phyloP scores from a whole-genome alignment of 2,329 filamentous ascomycete genomes.

The Calonectria leucothoes region DNA sequence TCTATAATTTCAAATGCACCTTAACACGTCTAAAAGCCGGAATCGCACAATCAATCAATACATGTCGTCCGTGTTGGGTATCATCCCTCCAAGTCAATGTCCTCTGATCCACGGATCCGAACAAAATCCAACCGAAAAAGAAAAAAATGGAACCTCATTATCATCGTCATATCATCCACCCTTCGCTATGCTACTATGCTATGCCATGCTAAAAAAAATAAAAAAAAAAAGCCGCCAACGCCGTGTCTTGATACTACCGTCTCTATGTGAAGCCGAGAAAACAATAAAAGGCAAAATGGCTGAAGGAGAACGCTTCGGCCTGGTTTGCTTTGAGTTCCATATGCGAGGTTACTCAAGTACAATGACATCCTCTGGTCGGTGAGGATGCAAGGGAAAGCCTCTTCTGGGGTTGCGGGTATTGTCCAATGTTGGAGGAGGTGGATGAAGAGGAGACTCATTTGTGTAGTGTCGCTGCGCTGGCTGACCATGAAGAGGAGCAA shows the following conservation, averaged over 20 bases:
- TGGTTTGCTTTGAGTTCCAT: neutral
- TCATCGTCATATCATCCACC: conserved; percentile 19
- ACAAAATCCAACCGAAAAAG: conserved; percentile 8
- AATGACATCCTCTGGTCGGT: conserved; percentile 44
- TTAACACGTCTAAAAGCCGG: neutral
- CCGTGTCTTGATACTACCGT: conserved; percentile 13
- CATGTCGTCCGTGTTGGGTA: conserved; percentile 35
- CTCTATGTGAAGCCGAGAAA: conserved; percentile 6
- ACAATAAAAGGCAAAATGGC: neutral
- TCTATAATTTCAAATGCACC: neutral
- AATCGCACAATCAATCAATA: conserved; percentile 18
- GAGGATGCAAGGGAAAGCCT: conserved; percentile 33
- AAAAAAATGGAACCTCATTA: neutral
- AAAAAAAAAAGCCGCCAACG: conserved; percentile 27
- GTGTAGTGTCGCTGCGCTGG: conserved; percentile 31
- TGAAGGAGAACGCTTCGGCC: neutral
- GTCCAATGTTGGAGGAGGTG: conserved; percentile 12
- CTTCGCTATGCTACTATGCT: conserved; percentile 4
- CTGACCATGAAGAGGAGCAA: conserved; percentile 21
- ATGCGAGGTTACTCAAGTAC: conserved; percentile 44
- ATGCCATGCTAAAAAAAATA: conserved; percentile 16
- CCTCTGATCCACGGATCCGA: conserved; percentile 5
- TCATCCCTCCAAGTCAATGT: conserved; percentile 34
- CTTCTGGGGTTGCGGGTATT: conserved; percentile 28
- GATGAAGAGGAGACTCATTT: conserved; percentile 16